Percentiles rank a stretch among this genome's conserved stretches.
phyloP scores from a whole-genome alignment of 495 filamentous ascomycete genomes.

The Daldinia bambusicola region DNA sequence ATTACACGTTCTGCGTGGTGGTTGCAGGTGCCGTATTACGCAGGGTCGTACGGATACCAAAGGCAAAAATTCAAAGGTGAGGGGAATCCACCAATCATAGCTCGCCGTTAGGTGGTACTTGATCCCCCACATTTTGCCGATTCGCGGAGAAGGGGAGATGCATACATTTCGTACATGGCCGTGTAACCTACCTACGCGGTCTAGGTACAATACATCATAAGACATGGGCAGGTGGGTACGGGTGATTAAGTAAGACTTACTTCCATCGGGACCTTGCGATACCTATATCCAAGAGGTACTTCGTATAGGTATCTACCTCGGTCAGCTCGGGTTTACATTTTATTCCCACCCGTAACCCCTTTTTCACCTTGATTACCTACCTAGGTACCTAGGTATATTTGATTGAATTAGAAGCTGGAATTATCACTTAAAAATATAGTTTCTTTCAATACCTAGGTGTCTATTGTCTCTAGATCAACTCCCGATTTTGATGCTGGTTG shows the following conservation, averaged over 20 bases:
- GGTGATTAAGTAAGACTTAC: too few species aligned
- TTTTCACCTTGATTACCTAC: too few species aligned
- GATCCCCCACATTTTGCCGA: slow-evolving; percentile 45
- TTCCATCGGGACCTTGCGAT: too few species aligned
- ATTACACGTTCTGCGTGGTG: slow-evolving; percentile 12
- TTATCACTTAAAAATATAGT: too few species aligned
- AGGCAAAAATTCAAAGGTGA: slow-evolving; percentile 38
- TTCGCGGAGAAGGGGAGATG: slow-evolving; percentile 36
- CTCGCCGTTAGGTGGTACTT: background rate
- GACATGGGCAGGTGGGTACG: too few species aligned
- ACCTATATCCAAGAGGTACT: too few species aligned
- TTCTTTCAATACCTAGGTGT: background rate
- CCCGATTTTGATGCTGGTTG: background rate
- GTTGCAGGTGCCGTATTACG: slow-evolving; percentile 20
- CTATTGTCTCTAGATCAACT: background rate
- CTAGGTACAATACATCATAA: too few species aligned
- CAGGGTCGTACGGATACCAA: slow-evolving; percentile 32
- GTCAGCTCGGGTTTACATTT: too few species aligned
- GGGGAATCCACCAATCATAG: slow-evolving; percentile 41
- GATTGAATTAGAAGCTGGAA: too few species aligned
- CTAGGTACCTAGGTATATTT: too few species aligned
- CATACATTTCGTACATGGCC: background rate
- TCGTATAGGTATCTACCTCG: too few species aligned
- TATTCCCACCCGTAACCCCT: too few species aligned
- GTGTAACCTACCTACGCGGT: background rate